Conservation (phyloP, 805 yeast genomes). For the Cyberlindnera samutprakarnensis region DNA sequence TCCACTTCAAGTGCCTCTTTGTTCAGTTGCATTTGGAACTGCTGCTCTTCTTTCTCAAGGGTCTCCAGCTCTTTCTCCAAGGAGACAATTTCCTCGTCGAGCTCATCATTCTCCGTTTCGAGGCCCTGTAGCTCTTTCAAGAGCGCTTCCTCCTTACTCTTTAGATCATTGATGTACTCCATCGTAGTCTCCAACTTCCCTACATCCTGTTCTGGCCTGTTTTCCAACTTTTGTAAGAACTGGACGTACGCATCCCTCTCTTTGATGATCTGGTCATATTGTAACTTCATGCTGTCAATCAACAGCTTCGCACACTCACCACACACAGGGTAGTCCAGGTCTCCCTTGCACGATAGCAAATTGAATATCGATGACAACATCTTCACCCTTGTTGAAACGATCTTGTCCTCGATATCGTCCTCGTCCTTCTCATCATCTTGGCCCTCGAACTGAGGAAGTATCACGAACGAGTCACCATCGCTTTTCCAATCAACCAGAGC, state of each 20-base stretch:
- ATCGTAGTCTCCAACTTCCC: slow-evolving; percentile 18
- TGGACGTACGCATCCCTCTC: slow-evolving; percentile 76
- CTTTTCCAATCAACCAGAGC: slow-evolving; percentile 9
- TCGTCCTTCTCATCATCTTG: slow-evolving; percentile 18
- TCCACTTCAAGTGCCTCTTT: slow-evolving; percentile 43
- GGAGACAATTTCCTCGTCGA: slow-evolving; percentile 17
- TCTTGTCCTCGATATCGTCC: slow-evolving; percentile 22
- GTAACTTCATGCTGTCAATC: slow-evolving; percentile 54
- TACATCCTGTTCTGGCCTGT: slow-evolving; percentile 38
- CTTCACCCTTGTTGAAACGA: slow-evolving; percentile 42
- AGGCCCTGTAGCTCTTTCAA: slow-evolving; percentile 39
- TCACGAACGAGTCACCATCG: slow-evolving; percentile 20
- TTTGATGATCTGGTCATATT: slow-evolving; percentile 62
- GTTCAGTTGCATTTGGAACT: slow-evolving; percentile 45
- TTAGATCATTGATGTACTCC: slow-evolving; percentile 16
- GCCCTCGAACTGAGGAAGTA: slow-evolving; percentile 21
- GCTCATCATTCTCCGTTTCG: slow-evolving; percentile 28
- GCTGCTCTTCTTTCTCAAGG: slow-evolving; percentile 40
- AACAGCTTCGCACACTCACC: slow-evolving; percentile 71
- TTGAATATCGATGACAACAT: slow-evolving; percentile 62
- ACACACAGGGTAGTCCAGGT: slow-evolving; percentile 83
- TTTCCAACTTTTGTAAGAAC: slow-evolving; percentile 63
- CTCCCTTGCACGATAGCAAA: slow-evolving; percentile 61
- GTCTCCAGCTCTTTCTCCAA: slow-evolving; percentile 42
- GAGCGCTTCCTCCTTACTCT: slow-evolving; percentile 37